Percentiles rank a stretch among this genome's conserved stretches.
Conservation (phyloP, 306 rosid species). For the Psophocarpus tetragonolobus region DNA sequence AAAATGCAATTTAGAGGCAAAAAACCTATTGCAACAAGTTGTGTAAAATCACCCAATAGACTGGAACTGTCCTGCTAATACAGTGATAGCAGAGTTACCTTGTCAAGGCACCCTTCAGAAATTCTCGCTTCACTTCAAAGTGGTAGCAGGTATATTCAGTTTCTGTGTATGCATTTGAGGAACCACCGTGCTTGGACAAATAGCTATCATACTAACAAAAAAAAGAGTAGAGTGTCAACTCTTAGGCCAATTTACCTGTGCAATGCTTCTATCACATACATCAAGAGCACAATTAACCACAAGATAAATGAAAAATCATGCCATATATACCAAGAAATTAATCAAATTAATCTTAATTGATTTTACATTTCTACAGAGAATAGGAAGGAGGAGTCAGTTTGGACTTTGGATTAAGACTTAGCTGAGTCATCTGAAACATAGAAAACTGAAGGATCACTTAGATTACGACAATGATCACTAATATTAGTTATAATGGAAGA, state of each 20-base stretch:
- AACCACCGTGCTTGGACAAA: slow-evolving; percentile 98
- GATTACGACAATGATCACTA: not conserved
- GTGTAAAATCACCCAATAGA: slow-evolving; percentile 21
- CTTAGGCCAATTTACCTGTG: slow-evolving; percentile 31
- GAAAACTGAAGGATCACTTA: slow-evolving; percentile 18
- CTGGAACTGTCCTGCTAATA: slow-evolving; percentile 11
- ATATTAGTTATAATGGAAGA: not conserved
- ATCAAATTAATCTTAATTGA: slow-evolving; percentile 18
- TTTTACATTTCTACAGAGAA: not conserved
- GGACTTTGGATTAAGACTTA: slow-evolving; percentile 7
- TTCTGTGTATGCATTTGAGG: slow-evolving; percentile 95
- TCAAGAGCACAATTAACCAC: not conserved
- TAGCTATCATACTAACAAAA: slow-evolving; percentile 89
- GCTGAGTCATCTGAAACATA: not conserved
- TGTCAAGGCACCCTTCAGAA: slow-evolving; percentile 82
- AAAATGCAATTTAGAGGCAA: slow-evolving; percentile 30
- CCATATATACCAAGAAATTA: slow-evolving; percentile 21
- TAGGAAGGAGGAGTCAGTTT: not conserved
- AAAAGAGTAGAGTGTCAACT: slow-evolving; percentile 44
- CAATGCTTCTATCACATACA: slow-evolving; percentile 24
- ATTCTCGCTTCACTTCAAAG: slow-evolving; percentile 91
- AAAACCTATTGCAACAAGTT: slow-evolving; percentile 21
- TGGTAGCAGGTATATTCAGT: slow-evolving; percentile 95
- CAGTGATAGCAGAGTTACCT: slow-evolving; percentile 54
- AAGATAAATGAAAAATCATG: slow-evolving; percentile 6